These are phyloP conservation scores for Talaromyces sp. DNA, from an alignment of 2,329 filamentous ascomycete genomes.

Conservation along the genomic window DNA sequence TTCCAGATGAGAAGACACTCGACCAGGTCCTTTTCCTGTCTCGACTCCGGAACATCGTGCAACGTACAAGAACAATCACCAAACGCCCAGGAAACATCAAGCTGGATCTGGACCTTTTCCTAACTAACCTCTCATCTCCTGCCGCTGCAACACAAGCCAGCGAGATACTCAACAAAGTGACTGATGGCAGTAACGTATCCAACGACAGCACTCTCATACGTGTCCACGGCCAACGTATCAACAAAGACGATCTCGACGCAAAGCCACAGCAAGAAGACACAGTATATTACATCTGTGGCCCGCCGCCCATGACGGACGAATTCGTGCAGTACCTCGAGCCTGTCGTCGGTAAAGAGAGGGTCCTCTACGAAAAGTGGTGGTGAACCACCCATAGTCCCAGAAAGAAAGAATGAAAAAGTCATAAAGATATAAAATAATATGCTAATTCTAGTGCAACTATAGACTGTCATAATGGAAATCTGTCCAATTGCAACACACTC, in stretches of 20 bases:
- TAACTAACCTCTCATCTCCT: constrained; percentile 30
- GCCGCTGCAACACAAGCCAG: constrained; percentile 16
- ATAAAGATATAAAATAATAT: neutral
- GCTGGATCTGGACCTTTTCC: constrained; percentile 36
- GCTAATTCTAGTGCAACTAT: neutral
- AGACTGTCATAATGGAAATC: neutral
- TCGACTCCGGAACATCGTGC: constrained; percentile 43
- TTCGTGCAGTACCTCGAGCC: constrained; percentile 50
- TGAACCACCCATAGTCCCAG: constrained; percentile 28
- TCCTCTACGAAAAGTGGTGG: constrained; percentile 67
- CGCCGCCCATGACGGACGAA: constrained; percentile 67
- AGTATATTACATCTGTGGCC: constrained; percentile 67
- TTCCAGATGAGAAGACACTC: constrained; percentile 19
- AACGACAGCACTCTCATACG: neutral
- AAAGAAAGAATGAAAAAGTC: neutral
- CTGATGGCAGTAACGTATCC: constrained; percentile 3
- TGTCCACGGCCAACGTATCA: constrained; percentile 38
- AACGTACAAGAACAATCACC: constrained; percentile 24
- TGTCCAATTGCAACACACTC: neutral
- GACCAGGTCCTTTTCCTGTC: constrained; percentile 49
- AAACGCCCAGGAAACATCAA: constrained; percentile 27
- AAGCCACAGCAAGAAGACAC: constrained; percentile 28
- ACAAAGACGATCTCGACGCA: constrained; percentile 36
- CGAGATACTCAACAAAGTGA: neutral
- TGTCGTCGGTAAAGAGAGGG: constrained; percentile 45